A percentile compares a stretch with the other conserved stretches of the same genome.
Conservation (phyloP, 2,329 filamentous ascomycete species). For the Pseudofabraea citricarpa region DNA sequence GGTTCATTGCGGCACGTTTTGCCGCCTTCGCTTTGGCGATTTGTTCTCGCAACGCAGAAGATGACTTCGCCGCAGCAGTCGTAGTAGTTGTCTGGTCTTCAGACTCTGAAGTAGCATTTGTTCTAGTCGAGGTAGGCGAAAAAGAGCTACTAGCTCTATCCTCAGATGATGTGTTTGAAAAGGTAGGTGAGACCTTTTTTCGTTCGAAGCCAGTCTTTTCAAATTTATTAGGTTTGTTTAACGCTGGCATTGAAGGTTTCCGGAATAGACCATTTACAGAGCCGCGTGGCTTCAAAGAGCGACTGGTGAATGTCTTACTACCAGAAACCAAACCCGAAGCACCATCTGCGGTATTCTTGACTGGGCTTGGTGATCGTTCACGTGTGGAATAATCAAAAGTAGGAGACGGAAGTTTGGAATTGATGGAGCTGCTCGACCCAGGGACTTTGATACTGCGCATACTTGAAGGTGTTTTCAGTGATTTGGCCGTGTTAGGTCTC, state of each 20-base stretch:
- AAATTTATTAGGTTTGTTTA: constrained; percentile 27
- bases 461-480: constrained; percentile 31
- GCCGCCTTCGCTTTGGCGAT: constrained; percentile 91
- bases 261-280: constrained; percentile 49
- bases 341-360: constrained; percentile 18
- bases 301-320: constrained; percentile 42
- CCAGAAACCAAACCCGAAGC: constrained; percentile 30
- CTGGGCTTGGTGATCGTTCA: constrained; percentile 29
- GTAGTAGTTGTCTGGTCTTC: constrained; percentile 37
- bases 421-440: constrained; percentile 13
- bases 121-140: constrained; percentile 14
- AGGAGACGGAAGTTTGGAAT: constrained; percentile 29
- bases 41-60: constrained; percentile 76
- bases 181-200: constrained; percentile 20
- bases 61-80: constrained; percentile 59
- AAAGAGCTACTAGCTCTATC: constrained; percentile 12
- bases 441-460: constrained; percentile 14
- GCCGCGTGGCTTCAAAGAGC: constrained; percentile 44
- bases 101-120: constrained; percentile 13
- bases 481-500: constrained; percentile 28
- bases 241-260: constrained; percentile 46
- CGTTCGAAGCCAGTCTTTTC: constrained; percentile 17
- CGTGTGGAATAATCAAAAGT: constrained; percentile 24
- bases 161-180: constrained; percentile 23
- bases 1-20: constrained; percentile 44